Evolutionary conservation across 228 moss, liverwort and hornwort species (phyloP).

Genomic region (Sphagnum fallax): DNA sequence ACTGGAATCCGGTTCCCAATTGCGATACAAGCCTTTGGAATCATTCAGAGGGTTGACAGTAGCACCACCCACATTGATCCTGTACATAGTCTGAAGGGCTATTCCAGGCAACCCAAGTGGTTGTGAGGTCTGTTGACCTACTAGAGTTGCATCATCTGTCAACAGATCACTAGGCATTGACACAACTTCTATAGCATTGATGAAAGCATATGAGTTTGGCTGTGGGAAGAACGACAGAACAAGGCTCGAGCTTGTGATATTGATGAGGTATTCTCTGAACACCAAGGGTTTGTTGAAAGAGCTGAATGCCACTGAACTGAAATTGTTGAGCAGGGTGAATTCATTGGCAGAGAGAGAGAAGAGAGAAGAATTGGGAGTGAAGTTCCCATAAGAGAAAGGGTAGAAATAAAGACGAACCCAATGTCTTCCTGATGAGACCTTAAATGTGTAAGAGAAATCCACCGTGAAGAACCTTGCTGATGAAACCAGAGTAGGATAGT

Average conservation of each 20-base stretch:
- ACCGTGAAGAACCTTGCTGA: slow-evolving; percentile 45
- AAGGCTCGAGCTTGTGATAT: slow-evolving; percentile 10
- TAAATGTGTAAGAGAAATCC: slow-evolving; percentile 47
- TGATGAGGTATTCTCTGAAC: slow-evolving; percentile 56
- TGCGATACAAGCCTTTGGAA: slow-evolving; percentile 36
- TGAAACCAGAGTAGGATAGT: slow-evolving; percentile 36
- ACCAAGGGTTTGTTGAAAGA: slow-evolving; percentile 13
- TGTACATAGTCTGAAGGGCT: slow-evolving; percentile 61
- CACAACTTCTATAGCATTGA: slow-evolving; percentile 59
- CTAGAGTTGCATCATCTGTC: neutral
- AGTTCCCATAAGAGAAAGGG: slow-evolving; percentile 43
- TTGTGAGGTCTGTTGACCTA: neutral
- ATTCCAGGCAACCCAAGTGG: slow-evolving; percentile 8
- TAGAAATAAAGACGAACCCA: slow-evolving; percentile 71
- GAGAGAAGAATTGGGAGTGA: slow-evolving; percentile 25
- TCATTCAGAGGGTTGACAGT: slow-evolving; percentile 37
- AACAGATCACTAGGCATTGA: slow-evolving; percentile 45
- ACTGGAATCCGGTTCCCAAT: slow-evolving; percentile 30
- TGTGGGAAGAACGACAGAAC: slow-evolving; percentile 41
- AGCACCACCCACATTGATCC: slow-evolving; percentile 68
- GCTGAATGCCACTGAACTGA: slow-evolving; percentile 16
- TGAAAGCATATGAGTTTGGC: slow-evolving; percentile 37
- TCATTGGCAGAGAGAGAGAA: slow-evolving; percentile 67
- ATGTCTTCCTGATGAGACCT: slow-evolving; percentile 28
- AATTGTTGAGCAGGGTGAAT: slow-evolving; percentile 37